Base-by-base conservation (phyloP, 2,329 filamentous ascomycete genomes). In the Sordariomycetes sp. region DNA sequence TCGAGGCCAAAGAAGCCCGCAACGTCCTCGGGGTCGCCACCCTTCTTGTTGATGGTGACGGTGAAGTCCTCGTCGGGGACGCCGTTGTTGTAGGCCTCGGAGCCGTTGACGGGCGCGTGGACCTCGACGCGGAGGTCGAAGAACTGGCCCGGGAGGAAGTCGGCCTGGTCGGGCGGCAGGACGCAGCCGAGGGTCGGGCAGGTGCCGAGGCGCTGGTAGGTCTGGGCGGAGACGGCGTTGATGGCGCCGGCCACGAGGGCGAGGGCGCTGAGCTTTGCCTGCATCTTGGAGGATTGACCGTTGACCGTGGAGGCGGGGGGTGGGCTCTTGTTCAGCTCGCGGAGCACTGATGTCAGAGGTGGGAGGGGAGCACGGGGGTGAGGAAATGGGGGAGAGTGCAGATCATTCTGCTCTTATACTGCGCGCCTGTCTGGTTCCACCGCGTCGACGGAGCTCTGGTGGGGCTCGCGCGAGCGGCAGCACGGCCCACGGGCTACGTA, bases 41-140 rank as follows among this genome's bases (percentile, higher is more conserved):
- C 81, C 57, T 82, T 79, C 71, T 87, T 90, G 59, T 77, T 73
- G 62, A 94, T 85, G 57, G 84, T 87, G 64, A 89, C 85, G 51
- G 81, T 85, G 75, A 95, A 94, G 55, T 81, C 77, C 65, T 86
- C 79, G 67, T 94, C 87, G 15, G 87, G 84, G 62, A 81, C 76
- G 59, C 82, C 82, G 58, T 80, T 71, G 62, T 83, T 80, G 60
- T 82, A 87, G n/a, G 84, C 84, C 70, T 94, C 87, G 42, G 86
- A 87, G 62, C 89, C 89, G 69, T 94, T 94, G 66, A 85, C 76
- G 6, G 88, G 88, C 10, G 87, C 87, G 67, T 92, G 88, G 34
- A 94, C 81, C 69, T 94, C 89, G 59, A 92, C 79, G 59, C 89
- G 85, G 61, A 95, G 84, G 67, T 94, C 89, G 65, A 94, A 94